Base-by-base conservation (phyloP, 805 yeast species). In the Starmerella sp. region DNA sequence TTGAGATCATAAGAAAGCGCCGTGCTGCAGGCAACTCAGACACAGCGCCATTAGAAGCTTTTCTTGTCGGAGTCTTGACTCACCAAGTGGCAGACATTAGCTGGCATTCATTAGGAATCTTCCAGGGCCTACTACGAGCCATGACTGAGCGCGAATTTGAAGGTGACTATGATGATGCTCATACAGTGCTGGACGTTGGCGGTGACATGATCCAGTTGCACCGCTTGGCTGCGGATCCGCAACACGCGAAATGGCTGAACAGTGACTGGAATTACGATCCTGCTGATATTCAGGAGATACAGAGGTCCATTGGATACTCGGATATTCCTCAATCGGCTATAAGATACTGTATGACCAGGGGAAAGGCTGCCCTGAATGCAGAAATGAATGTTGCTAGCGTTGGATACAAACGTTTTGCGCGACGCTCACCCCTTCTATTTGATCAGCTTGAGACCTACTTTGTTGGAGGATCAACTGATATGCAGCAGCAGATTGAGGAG, bases 71-170 rank as follows among this genome's bases (percentile, higher is more conserved):
- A 0, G 65, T 81, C 0, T 73, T 80, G 54, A 69, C 80, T 1
- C 88, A 83, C 64, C 87, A 83, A 59, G 71, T 82, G 0, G 73
- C 82, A 3, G 88, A 83, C 60, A 75, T 80, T 0, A 72, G 82
- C 30, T 83, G 88, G 88, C 89, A 83, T 64, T 81, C 86, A 0
- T 64, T 81, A 6, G 71, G 78, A 3, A 65, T 79, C 35, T 66
- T 72, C 13, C 76, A 79, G 57, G 88, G 89, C 0, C 62, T 83
- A n/a, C 65, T 83, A 38, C 65, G 71, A 39, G 74, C 75, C 61
- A 59, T 82, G 55, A 71, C 81, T 0, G 71, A 70, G 29, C 65
- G 75, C 35, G 88, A 83, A 56, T 83, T 82, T 62, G 72, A 68
- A 54, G 83, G 81, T 0, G 74, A 76, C 56, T 60, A 63, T 14